phyloP scores from a whole-genome alignment of 768 basidiomycete genomes.

The Nevesoporus exiguus region DNA sequence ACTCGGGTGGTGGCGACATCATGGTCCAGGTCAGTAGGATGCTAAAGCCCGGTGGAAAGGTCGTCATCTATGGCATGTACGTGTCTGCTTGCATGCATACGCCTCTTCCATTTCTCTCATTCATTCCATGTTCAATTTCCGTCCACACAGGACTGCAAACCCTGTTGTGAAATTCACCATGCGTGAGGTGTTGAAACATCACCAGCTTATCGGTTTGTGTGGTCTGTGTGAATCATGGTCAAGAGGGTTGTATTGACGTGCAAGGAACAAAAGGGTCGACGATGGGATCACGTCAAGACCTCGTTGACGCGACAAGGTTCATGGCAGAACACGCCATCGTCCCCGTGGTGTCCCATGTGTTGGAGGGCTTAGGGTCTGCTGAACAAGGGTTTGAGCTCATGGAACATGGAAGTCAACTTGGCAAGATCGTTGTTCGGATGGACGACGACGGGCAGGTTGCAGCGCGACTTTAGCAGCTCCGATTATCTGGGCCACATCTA shows the following conservation, averaged over 20 bases:
- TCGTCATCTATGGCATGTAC: conserved; percentile 68
- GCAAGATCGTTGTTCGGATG: conserved; percentile 68
- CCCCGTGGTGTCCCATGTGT: conserved; percentile 65
- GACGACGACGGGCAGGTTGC: conserved; percentile 20
- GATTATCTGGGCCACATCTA: not conserved
- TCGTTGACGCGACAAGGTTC: conserved; percentile 69
- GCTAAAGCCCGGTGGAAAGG: conserved; percentile 54
- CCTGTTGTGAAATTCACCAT: conserved; percentile 67
- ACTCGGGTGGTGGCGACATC: conserved; percentile 69
- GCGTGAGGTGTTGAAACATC: conserved; percentile 72
- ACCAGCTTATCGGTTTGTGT: conserved; percentile 63
- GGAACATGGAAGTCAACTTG: conserved; percentile 64
- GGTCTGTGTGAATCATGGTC: not conserved
- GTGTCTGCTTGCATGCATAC: not conserved
- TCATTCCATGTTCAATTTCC: conserved; percentile 11
- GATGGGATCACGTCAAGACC: conserved; percentile 78
- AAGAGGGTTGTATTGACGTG: conserved; percentile 12
- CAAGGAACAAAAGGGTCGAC: conserved; percentile 56
- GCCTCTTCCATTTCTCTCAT: not conserved
- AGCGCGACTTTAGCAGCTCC: conserved; percentile 22
- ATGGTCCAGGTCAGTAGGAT: conserved; percentile 45
- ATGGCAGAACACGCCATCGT: conserved; percentile 60
- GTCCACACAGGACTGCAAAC: conserved; percentile 51
- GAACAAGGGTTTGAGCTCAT: conserved; percentile 72
- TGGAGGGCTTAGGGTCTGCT: conserved; percentile 61